Evolutionary conservation across 2,329 filamentous ascomycete species (phyloP).

Genomic region (Botryosphaeria dothidea): DNA sequence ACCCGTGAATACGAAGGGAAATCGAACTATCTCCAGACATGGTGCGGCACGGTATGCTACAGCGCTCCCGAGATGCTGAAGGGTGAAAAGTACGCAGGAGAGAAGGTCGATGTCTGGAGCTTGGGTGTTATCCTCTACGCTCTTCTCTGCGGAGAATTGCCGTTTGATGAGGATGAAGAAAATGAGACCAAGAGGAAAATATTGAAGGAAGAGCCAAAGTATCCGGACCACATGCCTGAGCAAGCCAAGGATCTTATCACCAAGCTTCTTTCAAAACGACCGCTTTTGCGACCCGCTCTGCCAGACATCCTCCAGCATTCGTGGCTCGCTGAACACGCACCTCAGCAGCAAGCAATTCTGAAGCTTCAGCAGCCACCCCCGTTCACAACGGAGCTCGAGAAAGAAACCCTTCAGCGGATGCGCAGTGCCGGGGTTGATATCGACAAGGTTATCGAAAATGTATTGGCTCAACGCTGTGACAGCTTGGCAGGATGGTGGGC

Average conservation of each 20-base stretch:
- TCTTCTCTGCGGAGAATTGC: constrained; percentile 79
- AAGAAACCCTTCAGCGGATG: constrained; percentile 90
- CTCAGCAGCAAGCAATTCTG: constrained; percentile 85
- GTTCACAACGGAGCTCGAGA: constrained; percentile 84
- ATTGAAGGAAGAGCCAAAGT: constrained; percentile 80
- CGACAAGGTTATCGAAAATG: constrained; percentile 91
- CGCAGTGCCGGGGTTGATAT: constrained; percentile 90
- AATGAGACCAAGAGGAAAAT: constrained; percentile 82
- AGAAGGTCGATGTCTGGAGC: constrained; percentile 98
- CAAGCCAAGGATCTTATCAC: constrained; percentile 78
- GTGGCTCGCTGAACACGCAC: constrained; percentile 83
- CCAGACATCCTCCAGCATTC: constrained; percentile 85
- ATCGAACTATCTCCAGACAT: constrained; percentile 91
- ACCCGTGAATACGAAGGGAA: constrained; percentile 96
- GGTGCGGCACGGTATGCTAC: constrained; percentile 97
- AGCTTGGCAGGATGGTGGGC: constrained; percentile 95
- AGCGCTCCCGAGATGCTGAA: constrained; percentile 98
- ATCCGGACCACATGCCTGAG: constrained; percentile 74
- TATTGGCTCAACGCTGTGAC: constrained; percentile 86
- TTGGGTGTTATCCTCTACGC: constrained; percentile 83
- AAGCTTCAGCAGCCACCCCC: constrained; percentile 77
- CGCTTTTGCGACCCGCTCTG: constrained; percentile 76
- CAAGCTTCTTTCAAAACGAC: constrained; percentile 83
- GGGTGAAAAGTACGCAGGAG: constrained; percentile 94
- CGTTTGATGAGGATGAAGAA: constrained; percentile 96